Percentiles rank a stretch among this genome's conserved stretches.
Conservation (phyloP, 1,139 yeast genomes). For the Arxiozyma telluris region DNA sequence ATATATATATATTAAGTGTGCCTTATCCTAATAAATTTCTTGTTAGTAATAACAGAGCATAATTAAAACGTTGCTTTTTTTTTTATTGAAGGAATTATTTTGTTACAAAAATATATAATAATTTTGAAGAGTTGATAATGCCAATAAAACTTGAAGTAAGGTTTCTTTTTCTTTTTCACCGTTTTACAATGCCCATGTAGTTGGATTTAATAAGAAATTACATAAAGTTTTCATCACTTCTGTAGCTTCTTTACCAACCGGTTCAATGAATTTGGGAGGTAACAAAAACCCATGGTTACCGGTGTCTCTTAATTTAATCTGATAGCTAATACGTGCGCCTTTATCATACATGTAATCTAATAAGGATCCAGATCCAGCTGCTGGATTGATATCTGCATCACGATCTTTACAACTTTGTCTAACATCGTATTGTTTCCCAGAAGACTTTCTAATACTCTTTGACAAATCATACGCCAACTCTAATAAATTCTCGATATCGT, state of each 20-base stretch:
- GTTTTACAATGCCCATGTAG: slow-evolving; percentile 12
- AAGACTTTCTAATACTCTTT: slow-evolving; percentile 54
- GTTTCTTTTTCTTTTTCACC: background rate
- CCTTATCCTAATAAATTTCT: no score
- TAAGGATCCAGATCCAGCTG: slow-evolving; percentile 71
- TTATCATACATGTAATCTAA: slow-evolving; percentile 79
- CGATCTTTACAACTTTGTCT: slow-evolving; percentile 73
- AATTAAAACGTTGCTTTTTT: no score
- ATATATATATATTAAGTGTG: no score
- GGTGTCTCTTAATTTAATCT: slow-evolving; percentile 69
- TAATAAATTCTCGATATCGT: slow-evolving; percentile 71
- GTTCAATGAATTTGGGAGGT: slow-evolving; percentile 60
- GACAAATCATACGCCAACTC: slow-evolving; percentile 77
- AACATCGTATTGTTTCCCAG: slow-evolving; percentile 59
- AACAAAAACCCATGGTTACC: slow-evolving; percentile 78
- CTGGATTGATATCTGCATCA: slow-evolving; percentile 58
- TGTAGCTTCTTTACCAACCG: slow-evolving; percentile 70
- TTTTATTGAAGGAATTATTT: no score
- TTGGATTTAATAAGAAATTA: slow-evolving; percentile 46
- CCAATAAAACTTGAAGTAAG: no score
- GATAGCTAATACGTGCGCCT: slow-evolving; percentile 78
- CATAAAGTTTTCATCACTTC: slow-evolving; percentile 65
- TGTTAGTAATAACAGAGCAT: no score
- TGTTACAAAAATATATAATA: no score
- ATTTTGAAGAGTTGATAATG: no score